Percentiles rank a stretch among this genome's conserved stretches.
Evolutionary conservation across 2,329 filamentous ascomycete genomes (phyloP).

Genomic region (Colletotrichum godetiae): DNA sequence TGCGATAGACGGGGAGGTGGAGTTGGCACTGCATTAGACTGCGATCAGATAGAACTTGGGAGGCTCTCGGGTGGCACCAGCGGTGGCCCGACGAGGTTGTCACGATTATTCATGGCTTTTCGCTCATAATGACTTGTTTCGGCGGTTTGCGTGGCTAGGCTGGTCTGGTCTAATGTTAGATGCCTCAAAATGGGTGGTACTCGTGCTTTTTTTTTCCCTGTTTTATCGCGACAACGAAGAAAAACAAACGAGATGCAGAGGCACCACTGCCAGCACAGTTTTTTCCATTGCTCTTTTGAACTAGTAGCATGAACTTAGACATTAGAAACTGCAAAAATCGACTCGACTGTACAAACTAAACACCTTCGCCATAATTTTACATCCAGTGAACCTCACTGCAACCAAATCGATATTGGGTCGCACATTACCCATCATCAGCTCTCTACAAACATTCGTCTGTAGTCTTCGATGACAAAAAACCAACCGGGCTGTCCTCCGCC

Average conservation of each 20-base stretch:
- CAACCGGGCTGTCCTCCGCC: neutral
- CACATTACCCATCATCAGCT: neutral
- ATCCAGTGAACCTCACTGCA: neutral
- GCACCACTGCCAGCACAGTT: neutral
- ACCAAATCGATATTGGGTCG: neutral
- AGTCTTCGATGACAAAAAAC: neutral
- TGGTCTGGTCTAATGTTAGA: constrained; percentile 35
- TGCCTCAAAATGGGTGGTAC: constrained; percentile 34
- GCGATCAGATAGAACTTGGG: constrained; percentile 42
- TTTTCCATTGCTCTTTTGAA: constrained; percentile 1
- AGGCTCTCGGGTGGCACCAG: constrained; percentile 34
- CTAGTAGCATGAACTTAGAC: constrained; percentile 6
- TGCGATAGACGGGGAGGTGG: constrained; percentile 41
- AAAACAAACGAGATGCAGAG: constrained; percentile 11
- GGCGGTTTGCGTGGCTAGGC: constrained; percentile 32
- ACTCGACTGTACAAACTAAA: constrained; percentile 6
- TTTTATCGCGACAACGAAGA: constrained; percentile 11
- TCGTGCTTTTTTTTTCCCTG: neutral
- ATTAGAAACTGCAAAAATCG: constrained; percentile 30
- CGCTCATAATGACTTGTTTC: constrained; percentile 36
- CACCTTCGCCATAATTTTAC: neutral
- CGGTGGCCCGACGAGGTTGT: constrained; percentile 36
- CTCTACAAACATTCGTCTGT: neutral
- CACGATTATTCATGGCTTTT: constrained; percentile 38
- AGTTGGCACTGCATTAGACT: constrained; percentile 46